Percentiles rank a stretch among this genome's conserved stretches.
Evolutionary conservation across 2,329 filamentous ascomycete genomes (phyloP).

Genomic region (Aspergillus alliaceus): DNA sequence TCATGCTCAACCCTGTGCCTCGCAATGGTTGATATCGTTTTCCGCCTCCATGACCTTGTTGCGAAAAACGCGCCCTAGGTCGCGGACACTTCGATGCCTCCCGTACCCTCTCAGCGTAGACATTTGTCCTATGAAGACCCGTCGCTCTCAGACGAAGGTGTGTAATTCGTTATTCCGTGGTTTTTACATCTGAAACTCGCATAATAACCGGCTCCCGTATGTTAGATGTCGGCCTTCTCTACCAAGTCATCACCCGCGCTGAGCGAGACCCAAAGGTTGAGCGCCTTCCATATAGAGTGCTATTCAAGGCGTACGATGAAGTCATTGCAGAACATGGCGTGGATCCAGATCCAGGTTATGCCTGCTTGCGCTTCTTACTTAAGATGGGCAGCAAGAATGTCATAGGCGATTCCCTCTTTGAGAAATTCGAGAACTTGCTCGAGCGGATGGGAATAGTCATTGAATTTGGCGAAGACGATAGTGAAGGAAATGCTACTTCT

Average conservation of each 20-base stretch:
- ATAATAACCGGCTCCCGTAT: slow-evolving; percentile 1
- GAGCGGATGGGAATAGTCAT: slow-evolving; percentile 70
- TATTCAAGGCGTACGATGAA: slow-evolving; percentile 78
- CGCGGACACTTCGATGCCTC: slow-evolving; percentile 52
- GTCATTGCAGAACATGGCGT: slow-evolving; percentile 70
- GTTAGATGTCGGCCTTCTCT: slow-evolving; percentile 74
- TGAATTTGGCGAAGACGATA: slow-evolving; percentile 52
- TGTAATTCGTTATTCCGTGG: slow-evolving; percentile 5
- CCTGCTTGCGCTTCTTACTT: slow-evolving; percentile 76
- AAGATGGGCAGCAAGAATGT: slow-evolving; percentile 66
- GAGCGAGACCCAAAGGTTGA: slow-evolving; percentile 65
- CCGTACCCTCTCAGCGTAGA: slow-evolving; percentile 44
- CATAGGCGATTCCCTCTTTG: slow-evolving; percentile 60
- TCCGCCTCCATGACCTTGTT: slow-evolving; percentile 43
- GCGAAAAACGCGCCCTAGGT: slow-evolving; percentile 46
- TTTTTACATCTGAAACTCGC: not conserved
- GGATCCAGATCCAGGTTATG: slow-evolving; percentile 70
- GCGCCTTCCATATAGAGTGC: slow-evolving; percentile 69
- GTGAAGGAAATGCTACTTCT: slow-evolving; percentile 28
- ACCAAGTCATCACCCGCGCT: slow-evolving; percentile 72
- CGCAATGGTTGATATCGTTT: slow-evolving; percentile 41
- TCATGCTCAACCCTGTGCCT: slow-evolving; percentile 18
- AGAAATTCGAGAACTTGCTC: slow-evolving; percentile 70
- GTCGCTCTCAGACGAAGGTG: slow-evolving; percentile 63
- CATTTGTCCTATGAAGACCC: slow-evolving; percentile 42